Evolutionary conservation across 345 rosid species (phyloP), one percentile per base, ranked within the genome.

Genomic region (Triadica sebifera): DNA sequence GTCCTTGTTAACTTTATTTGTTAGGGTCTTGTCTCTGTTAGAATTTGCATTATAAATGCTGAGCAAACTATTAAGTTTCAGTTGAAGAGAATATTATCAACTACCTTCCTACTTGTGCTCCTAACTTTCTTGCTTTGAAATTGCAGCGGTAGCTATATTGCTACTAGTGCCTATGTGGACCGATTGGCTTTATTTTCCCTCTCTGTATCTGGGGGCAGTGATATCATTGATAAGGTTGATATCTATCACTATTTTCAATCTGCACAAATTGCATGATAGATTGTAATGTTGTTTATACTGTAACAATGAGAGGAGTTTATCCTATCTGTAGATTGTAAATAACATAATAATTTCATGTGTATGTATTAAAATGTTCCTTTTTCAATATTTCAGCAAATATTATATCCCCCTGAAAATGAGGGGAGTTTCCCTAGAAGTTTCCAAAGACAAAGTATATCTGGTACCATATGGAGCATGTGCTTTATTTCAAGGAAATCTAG

Each of bases 401-500:
- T 65, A 71, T 93, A 88, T 88, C 93, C 99, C 77, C 83, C 93
- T 74, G 96, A 90, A 76, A 84, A 77, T 69, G 89, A 88, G 72
- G 87, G 74, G 67, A 72, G 59, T 80, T 38, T 73, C 74, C 72
- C 84, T 56, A 82, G 83, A 86, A 84, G 77, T 79, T 43, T 60
- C 49, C 87, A 74, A 50, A 84, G 77, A 75, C 72, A 73, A 39
- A 74, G 52, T 73, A 78, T 88, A 77, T 76, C 84, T 79, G 98
- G 99, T 76, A 89, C 98, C 77, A 91, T 95, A 79, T 95, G 99
- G 99, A 90, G 98, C 90, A 90, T 95, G 92, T 91, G 98, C 86
- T 95, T 95, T 84, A 86, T 95, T 79, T 89, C 98, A 72, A 83
- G 76, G 66, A 78, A 79, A 76, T 71, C 78, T 74, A 70, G 63